Base-by-base conservation (phyloP, 495 filamentous ascomycete species). In the Hypoxylon fuscum region DNA sequence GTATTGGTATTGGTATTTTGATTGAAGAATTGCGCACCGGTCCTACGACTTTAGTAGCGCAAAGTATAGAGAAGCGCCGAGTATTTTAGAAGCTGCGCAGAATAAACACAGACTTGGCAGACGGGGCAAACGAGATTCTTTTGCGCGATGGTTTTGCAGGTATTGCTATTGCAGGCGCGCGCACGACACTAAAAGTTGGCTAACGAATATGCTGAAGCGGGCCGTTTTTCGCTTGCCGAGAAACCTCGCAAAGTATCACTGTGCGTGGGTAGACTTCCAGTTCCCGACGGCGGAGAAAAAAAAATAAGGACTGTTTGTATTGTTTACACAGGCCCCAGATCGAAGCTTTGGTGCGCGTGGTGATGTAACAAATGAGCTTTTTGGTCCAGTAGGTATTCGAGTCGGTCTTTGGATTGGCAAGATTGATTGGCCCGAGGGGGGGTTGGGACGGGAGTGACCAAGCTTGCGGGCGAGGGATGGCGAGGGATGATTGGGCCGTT, bases 291-390 rank as follows among this genome's bases (percentile, higher is more conserved):
- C 62, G 62, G 62, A 66, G 56, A 66, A 60, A 59, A 41, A 55
- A 58, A 58, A 57, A 57, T 52, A 49, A 61, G 47, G 52, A 32
- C 38, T 48, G 58, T 57, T 62, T 53, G 64, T 67, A 60, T 67
- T 67, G 64, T 67, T 67, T 67, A 67, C 64, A 62, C 64, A 67
- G 53, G 58, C 40, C 10, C 34, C 12, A 34, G 56, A 25, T 66
- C 43, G 62, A 66, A 60, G 52, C 46, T 60, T 57, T 55, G 62
- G 62, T 66, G 58, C 64, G 64, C 64, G 64, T 62, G 64, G 66
- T 72, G 69, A 72, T 72, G 69, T 69, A 72, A 72, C 69, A 65
- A 72, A 69, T 67, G 53, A 61, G 62, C 69, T 71, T 64, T 40
- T 63, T 59, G 56, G 52, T 40, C 55, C 59, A 65, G 47, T 63